Percentiles rank a stretch among this genome's conserved stretches.
phyloP scores from a whole-genome alignment of 169 alveolate species.

The Eimeria acervulina region DNA sequence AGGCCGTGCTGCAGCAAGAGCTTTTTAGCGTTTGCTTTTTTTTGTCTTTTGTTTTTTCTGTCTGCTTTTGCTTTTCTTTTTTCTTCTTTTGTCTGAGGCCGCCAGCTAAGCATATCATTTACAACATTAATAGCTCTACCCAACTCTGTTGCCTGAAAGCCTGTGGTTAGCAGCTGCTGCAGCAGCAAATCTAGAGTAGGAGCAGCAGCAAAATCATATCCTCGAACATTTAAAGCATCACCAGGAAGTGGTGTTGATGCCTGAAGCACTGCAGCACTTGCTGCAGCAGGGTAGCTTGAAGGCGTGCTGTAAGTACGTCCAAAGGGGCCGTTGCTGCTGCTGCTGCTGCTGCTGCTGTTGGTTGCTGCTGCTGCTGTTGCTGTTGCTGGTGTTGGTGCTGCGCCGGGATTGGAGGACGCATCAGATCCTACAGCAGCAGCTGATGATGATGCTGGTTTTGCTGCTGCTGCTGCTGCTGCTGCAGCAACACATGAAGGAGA shows the following conservation, averaged over 20 bases:
- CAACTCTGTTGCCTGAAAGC: conserved; percentile 94
- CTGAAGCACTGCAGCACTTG: conserved; percentile 78
- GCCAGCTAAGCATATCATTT: conserved; percentile 89
- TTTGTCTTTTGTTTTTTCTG: background rate
- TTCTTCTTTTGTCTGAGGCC: background rate
- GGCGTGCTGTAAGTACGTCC: conserved; percentile 57
- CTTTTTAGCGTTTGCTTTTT: background rate
- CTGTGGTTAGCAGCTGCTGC: conserved; percentile 86
- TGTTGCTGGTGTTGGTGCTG: too few relatives aligned
- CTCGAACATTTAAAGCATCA: conserved; percentile 87
- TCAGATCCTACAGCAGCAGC: too few relatives aligned
- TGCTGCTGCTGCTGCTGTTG: too few relatives aligned
- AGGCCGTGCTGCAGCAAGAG: background rate
- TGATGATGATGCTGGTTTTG: too few relatives aligned
- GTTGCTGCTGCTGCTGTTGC: too few relatives aligned
- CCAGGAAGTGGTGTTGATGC: conserved; percentile 50
- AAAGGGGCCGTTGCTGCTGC: background rate
- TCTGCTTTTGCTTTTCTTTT: background rate
- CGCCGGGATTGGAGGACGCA: too few relatives aligned
- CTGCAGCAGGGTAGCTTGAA: conserved; percentile 57
- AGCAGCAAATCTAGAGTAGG: conserved; percentile 76
- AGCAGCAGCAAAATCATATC: conserved; percentile 91
- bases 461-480: too few relatives aligned
- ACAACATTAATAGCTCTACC: conserved; percentile 90
- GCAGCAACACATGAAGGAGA: too few relatives aligned